Evolutionary conservation across 2,329 filamentous ascomycete genomes (phyloP).

Genomic region (Xylariaceae sp.): DNA sequence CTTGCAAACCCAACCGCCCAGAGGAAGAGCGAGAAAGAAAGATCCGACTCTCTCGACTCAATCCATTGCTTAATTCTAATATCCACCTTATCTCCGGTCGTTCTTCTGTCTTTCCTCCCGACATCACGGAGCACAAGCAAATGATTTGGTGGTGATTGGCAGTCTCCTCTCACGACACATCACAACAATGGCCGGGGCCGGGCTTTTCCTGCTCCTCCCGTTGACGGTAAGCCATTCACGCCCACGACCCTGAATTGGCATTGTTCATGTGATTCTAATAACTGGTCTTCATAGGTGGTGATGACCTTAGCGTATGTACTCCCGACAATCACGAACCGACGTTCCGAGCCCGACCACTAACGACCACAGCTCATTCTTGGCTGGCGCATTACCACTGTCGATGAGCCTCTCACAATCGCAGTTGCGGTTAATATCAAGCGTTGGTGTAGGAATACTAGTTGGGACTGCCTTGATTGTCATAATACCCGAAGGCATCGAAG

Average conservation of each 20-base stretch:
- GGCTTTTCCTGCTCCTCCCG: conserved; percentile 34
- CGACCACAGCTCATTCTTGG: conserved; percentile 74
- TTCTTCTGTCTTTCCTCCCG: conserved; percentile 6
- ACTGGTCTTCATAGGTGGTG: conserved; percentile 27
- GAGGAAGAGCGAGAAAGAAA: neutral
- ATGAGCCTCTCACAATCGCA: conserved; percentile 83
- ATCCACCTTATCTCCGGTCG: neutral
- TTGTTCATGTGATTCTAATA: conserved; percentile 21
- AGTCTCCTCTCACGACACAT: conserved; percentile 16
- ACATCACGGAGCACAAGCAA: conserved; percentile 16
- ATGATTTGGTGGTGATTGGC: conserved; percentile 26
- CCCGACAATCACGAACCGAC: conserved; percentile 7
- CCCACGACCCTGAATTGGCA: neutral
- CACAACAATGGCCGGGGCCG: conserved; percentile 30
- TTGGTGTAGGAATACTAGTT: conserved; percentile 90
- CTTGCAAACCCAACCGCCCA: too few relatives aligned
- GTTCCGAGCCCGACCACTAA: conserved; percentile 19
- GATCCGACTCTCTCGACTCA: neutral
- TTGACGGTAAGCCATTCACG: conserved; percentile 28
- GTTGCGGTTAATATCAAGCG: conserved; percentile 80
- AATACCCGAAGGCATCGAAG: conserved; percentile 93
- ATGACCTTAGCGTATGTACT: conserved; percentile 35
- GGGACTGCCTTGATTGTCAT: conserved; percentile 95
- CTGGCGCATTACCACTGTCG: conserved; percentile 83
- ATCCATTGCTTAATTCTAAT: neutral